Evolutionary conservation across 2,329 filamentous ascomycete species (phyloP), one percentile per base, ranked within the genome.

Genomic region (Fusarium bactridioides): DNA sequence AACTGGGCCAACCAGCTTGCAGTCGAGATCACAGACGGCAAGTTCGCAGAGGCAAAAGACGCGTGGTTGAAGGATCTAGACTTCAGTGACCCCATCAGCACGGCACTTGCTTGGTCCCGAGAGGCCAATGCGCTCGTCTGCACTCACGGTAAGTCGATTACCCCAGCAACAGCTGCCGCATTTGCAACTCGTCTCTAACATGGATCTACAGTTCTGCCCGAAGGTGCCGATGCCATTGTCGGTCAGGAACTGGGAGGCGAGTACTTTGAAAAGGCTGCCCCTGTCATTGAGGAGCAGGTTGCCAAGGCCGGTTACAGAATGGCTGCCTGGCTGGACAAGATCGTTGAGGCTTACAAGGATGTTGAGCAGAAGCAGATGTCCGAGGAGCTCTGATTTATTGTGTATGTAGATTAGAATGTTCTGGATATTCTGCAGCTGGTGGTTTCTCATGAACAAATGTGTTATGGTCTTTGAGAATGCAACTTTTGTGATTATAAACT

Each of bases 271-370:
- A 85, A 84, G 37, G 91, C 90, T 5, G 87, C 87, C n/a, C 88
- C 87, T 25, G 87, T 91, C 64, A 84, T 93, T 50, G 89, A 93
- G 80, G 78, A 88, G 66, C 89, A 92, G 78, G 84, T 94, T 68
- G 92, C 91, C 12, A 88, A 88, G 71, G 92, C 90, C 8, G 92
- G 92, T 16, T 92, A 89, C 79, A 86, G 92, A 54, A 84, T 94
- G 78, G 92, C 89, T 4, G 86, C 86, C 25, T 93, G 90, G 89
- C 81, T 93, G 68, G 90, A 93, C 77, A 81, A 86, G 74, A 90
- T 92, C 75, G 88, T 84, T 13, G 80, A 84, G n/a, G 77, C 75
- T 31, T 81, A 78, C 70, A 65, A 74, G 35, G 66, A 70, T 25
- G 76, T 63, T 35, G 72, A 63, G 66, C 70, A 55, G 67, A 78